A percentile compares a stretch with the other conserved stretches of the same genome.
These are phyloP conservation scores for Trametes elegans DNA, from an alignment of 768 basidiomycete species.

Conservation along the genomic window DNA sequence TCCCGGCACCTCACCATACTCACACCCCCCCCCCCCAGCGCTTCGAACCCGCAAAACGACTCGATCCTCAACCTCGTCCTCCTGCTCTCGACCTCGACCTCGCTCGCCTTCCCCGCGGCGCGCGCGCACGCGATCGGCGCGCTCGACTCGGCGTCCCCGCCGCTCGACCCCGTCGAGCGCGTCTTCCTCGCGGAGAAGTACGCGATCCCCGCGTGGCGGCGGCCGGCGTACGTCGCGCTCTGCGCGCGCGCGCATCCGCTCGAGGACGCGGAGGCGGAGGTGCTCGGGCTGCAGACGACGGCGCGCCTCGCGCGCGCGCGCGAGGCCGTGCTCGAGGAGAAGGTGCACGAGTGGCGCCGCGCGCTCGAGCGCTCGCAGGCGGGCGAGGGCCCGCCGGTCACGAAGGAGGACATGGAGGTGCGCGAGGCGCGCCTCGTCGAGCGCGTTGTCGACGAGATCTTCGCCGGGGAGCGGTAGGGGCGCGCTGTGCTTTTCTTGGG, in stretches of 20 bases:
- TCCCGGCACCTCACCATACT: background rate
- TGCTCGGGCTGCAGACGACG: slow-evolving; percentile 32
- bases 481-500: background rate
- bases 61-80: slow-evolving; percentile 21
- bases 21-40: background rate
- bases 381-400: slow-evolving; percentile 4
- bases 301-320: slow-evolving; percentile 27
- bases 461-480: slow-evolving; percentile 3
- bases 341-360: slow-evolving; percentile 16
- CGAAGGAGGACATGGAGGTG: slow-evolving; percentile 19
- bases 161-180: slow-evolving; percentile 33
- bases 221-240: slow-evolving; percentile 37
- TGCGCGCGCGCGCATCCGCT: slow-evolving; percentile 36
- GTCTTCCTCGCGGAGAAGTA: slow-evolving; percentile 40
- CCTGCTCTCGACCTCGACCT: slow-evolving; percentile 40
- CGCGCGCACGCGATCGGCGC: slow-evolving; percentile 34
- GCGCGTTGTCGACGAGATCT: slow-evolving; percentile 18
- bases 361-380: slow-evolving; percentile 14
- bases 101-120: slow-evolving; percentile 36
- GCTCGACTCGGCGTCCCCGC: slow-evolving; percentile 16
- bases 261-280: slow-evolving; percentile 33
- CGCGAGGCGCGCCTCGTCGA: slow-evolving; percentile 18
- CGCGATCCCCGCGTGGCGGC: slow-evolving; percentile 39
- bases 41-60: slow-evolving; percentile 13
- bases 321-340: slow-evolving; percentile 24